These are phyloP conservation scores for Ceratocystis papillata DNA, from an alignment of 2,329 filamentous ascomycete species.

Conservation along the genomic window DNA sequence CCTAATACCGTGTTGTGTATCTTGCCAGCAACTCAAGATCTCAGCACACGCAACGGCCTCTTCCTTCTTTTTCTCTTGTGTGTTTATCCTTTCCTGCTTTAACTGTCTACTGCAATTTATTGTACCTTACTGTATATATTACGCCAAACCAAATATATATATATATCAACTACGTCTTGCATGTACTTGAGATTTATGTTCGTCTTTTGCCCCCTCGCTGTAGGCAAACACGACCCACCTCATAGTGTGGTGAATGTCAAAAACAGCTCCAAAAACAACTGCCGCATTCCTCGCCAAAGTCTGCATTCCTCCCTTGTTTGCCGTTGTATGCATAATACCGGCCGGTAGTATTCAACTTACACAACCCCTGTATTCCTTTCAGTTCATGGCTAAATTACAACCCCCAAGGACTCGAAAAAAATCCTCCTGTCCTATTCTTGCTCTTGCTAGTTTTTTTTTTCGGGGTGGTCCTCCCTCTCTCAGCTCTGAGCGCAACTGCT, in stretches of 20 bases:
- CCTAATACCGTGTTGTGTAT: neutral
- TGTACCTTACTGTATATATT: neutral
- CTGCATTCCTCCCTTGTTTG: neutral
- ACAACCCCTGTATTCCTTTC: neutral
- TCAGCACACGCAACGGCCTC: neutral
- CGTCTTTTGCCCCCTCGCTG: no score
- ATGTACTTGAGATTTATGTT: neutral
- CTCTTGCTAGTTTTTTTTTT: neutral
- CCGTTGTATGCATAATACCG: neutral
- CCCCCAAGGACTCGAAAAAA: neutral
- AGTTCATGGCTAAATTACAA: neutral
- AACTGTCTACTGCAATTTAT: neutral
- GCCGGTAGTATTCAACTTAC: neutral
- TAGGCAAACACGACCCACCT: no score
- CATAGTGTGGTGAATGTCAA: neutral
- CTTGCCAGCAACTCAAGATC: neutral
- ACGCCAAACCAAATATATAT: neutral
- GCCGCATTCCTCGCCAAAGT: neutral
- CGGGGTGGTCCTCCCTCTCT: neutral
- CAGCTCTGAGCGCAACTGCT: conserved; percentile 2
- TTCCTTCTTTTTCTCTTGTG: neutral
- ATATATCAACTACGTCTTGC: neutral
- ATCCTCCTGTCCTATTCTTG: neutral
- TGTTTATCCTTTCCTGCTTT: neutral
- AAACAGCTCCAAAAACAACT: neutral